Evolutionary conservation across 2,329 filamentous ascomycete genomes (phyloP).

Genomic region (Didymella sp.): DNA sequence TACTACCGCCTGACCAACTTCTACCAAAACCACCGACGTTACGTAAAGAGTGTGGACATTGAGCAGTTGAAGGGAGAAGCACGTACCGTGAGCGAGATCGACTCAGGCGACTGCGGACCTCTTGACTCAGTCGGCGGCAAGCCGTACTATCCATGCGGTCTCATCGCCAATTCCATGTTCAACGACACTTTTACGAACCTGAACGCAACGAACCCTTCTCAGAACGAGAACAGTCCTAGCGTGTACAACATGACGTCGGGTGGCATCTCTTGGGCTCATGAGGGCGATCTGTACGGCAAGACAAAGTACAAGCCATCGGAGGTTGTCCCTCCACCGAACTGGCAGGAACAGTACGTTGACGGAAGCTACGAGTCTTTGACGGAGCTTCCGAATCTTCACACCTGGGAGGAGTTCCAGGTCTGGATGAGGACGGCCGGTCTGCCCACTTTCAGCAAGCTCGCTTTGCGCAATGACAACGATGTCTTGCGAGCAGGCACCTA

Average conservation of each 20-base stretch:
- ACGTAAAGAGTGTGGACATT: slow-evolving; percentile 86
- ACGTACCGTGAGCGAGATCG: slow-evolving; percentile 67
- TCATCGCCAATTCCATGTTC: slow-evolving; percentile 97
- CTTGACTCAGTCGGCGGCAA: slow-evolving; percentile 60
- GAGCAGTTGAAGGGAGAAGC: slow-evolving; percentile 80
- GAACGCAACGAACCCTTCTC: slow-evolving; percentile 62
- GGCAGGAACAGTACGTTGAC: slow-evolving; percentile 72
- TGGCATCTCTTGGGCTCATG: slow-evolving; percentile 86
- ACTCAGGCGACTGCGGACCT: slow-evolving; percentile 75
- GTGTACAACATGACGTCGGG: slow-evolving; percentile 76
- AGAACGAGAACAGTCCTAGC: slow-evolving; percentile 49
- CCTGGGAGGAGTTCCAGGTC: slow-evolving; percentile 88
- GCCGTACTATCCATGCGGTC: slow-evolving; percentile 90
- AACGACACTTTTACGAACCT: slow-evolving; percentile 86
- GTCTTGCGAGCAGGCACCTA: slow-evolving; percentile 76
- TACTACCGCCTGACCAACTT: slow-evolving; percentile 98
- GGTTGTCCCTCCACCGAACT: slow-evolving; percentile 86
- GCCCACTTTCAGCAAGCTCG: slow-evolving; percentile 93
- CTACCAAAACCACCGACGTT: slow-evolving; percentile 97
- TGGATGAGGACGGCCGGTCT: slow-evolving; percentile 98
- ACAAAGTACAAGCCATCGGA: slow-evolving; percentile 70
- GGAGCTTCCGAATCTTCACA: slow-evolving; percentile 73
- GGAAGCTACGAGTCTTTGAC: slow-evolving; percentile 67
- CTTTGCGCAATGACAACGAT: slow-evolving; percentile 77
- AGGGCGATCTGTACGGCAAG: slow-evolving; percentile 77